These are phyloP conservation scores for Talaromyces piceae DNA, from an alignment of 2,329 filamentous ascomycete genomes.

Conservation along the genomic window DNA sequence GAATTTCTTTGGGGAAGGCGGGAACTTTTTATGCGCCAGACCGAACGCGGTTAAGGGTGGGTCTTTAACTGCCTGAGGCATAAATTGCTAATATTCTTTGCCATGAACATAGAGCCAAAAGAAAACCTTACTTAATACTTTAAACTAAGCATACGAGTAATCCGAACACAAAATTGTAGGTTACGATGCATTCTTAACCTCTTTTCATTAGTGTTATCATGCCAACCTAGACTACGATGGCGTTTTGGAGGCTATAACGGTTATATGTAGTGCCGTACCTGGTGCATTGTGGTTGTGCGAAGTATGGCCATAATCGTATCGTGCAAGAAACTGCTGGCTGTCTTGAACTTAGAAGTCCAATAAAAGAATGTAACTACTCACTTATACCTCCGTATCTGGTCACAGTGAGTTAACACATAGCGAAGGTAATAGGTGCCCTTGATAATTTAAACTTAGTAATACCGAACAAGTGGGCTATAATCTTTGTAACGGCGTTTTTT, in stretches of 20 bases:
- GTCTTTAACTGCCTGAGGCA: constrained; percentile 2
- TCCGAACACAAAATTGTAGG: too few species aligned
- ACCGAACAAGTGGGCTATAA: neutral
- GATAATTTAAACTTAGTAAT: neutral
- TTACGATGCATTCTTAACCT: too few species aligned
- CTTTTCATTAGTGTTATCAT: too few species aligned
- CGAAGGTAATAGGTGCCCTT: neutral
- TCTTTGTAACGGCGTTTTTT: neutral
- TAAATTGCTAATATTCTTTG: neutral
- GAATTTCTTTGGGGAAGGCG: constrained; percentile 5
- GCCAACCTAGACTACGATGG: neutral
- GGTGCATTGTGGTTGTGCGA: neutral
- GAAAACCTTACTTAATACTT: too few species aligned
- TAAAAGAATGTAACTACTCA: neutral
- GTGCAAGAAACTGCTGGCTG: neutral
- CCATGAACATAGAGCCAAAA: too few species aligned
- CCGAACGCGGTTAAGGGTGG: constrained; percentile 2
- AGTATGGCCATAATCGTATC: neutral
- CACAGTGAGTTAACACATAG: neutral
- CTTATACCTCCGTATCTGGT: neutral
- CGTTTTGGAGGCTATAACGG: too few species aligned
- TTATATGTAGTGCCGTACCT: too few species aligned
- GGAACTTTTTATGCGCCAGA: constrained; percentile 5
- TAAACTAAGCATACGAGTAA: too few species aligned
- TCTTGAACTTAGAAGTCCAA: neutral